phyloP scores from a whole-genome alignment of 192 early-diverging fungal species.

The Spinellus fusiger region DNA sequence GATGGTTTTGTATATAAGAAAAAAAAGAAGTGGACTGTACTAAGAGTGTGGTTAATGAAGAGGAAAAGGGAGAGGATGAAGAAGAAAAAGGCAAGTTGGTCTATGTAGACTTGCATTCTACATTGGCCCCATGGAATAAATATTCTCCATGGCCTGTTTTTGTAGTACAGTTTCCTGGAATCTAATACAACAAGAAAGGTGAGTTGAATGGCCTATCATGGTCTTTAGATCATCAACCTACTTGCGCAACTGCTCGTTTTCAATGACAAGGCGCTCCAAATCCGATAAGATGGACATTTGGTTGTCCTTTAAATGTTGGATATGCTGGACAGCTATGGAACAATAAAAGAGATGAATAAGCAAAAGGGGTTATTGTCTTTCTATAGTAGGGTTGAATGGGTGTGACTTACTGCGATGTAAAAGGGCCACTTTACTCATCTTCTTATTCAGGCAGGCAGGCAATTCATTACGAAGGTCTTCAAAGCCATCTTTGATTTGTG shows the following conservation, averaged over 20 bases:
- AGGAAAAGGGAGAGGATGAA: neutral
- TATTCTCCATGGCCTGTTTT: constrained; percentile 34
- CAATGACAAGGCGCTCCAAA: constrained; percentile 27
- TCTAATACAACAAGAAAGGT: neutral
- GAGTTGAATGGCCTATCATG: neutral
- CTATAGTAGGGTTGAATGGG: too few relatives aligned
- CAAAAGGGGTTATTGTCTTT: neutral
- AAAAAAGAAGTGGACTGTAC: neutral
- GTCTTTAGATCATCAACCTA: constrained; percentile 10
- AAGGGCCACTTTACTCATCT: constrained; percentile 33
- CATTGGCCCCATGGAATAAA: constrained; percentile 30
- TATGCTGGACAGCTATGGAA: constrained; percentile 35
- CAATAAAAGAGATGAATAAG: neutral
- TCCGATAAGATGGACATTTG: constrained; percentile 34
- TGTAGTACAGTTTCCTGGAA: constrained; percentile 31
- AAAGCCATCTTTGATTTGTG: constrained; percentile 36
- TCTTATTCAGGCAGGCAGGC: constrained; percentile 32
- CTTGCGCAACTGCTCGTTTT: constrained; percentile 35
- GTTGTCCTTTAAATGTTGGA: constrained; percentile 37
- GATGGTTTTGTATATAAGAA: neutral
- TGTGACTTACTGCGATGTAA: constrained; percentile 29
- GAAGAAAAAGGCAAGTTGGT: neutral
- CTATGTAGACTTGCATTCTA: too few relatives aligned
- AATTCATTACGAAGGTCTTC: constrained; percentile 32
- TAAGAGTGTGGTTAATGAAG: neutral